Base-by-base conservation (phyloP, 1,284 basidiomycete species). In the Mycosarcoma maydis region DNA sequence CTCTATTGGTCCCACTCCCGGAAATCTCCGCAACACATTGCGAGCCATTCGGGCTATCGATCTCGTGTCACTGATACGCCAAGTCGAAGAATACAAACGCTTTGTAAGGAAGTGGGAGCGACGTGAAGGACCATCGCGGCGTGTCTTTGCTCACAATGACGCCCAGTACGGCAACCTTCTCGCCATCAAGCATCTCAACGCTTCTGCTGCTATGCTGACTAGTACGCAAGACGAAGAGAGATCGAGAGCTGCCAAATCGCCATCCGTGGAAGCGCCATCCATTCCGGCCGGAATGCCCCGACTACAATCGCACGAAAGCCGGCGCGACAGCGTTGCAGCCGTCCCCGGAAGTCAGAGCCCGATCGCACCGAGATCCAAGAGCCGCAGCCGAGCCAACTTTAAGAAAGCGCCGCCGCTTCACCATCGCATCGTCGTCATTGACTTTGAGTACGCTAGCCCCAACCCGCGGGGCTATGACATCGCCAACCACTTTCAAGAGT, bases 401-500 rank as follows among this genome's bases (percentile, higher is more conserved):
- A 58, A 54, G 36, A 67, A 67, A 42, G 27, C 62, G 1, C 34
- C 56, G 11, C 57, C 64, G 19, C 73, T 76, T 6, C 72, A 80
- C 38, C 70, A 80, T 26, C 72, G 72, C 17, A 58, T 80, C 8
- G 78, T 80, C 23, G 79, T 80, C 17, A 80, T 80, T 40, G 79
- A 81, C 59, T 77, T 80, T 38, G 77, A 80, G 56, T 78, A 78
- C 24, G 72, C 74, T 8, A 68, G 70, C 17, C 76, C 77, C 11
- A 79, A 79, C 20, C 77, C 77, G 14, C 56, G 77, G 4, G 77
- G 60, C 13, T 79, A 73, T 39, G 77, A 79, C 48, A 77, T 81
- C 19, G 79, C 79, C 37, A 81, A 81, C 36, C 73, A 77, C 50
- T 81, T 81, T 38, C 72, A 77, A 38, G 79, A 81, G 41, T 80